Percentiles rank a stretch among this genome's conserved stretches.
Conservation (phyloP, 192 early-diverging fungal species). For the Umbelopsis sp. region DNA sequence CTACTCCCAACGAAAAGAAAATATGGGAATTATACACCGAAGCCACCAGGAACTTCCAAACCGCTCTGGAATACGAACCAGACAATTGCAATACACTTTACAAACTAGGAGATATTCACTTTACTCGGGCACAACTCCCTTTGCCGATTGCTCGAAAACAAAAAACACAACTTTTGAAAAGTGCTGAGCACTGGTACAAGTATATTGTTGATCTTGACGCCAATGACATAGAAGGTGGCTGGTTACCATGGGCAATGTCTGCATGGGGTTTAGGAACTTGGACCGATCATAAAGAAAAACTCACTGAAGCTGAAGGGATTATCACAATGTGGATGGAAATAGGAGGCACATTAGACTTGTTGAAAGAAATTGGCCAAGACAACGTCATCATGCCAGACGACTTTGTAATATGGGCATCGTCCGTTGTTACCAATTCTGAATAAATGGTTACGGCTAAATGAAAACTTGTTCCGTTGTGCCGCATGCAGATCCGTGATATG, state of each 20-base stretch:
- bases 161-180: constrained; percentile 50
- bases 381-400: constrained; percentile 15
- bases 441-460: too few species aligned
- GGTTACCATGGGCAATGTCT: constrained; percentile 46
- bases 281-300: constrained; percentile 50
- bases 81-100: constrained; percentile 51
- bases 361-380: constrained; percentile 11
- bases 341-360: neutral
- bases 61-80: constrained; percentile 48
- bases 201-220: constrained; percentile 49
- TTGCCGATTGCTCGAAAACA: constrained; percentile 47
- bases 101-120: constrained; percentile 54
- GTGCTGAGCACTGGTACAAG: constrained; percentile 53
- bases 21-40: constrained; percentile 48
- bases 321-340: neutral
- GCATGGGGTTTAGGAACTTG: constrained; percentile 57
- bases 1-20: constrained; percentile 23
- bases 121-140: constrained; percentile 42
- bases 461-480: too few species aligned
- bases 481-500: too few species aligned
- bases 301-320: constrained; percentile 10
- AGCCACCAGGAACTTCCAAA: constrained; percentile 46
- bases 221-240: constrained; percentile 39
- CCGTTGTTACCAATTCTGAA: too few species aligned
- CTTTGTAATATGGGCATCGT: constrained; percentile 10